A percentile compares a stretch with the other conserved stretches of the same genome.
These are phyloP conservation scores for Metahyphopichia silvanorum DNA, from an alignment of 805 yeast species.

Conservation along the genomic window DNA sequence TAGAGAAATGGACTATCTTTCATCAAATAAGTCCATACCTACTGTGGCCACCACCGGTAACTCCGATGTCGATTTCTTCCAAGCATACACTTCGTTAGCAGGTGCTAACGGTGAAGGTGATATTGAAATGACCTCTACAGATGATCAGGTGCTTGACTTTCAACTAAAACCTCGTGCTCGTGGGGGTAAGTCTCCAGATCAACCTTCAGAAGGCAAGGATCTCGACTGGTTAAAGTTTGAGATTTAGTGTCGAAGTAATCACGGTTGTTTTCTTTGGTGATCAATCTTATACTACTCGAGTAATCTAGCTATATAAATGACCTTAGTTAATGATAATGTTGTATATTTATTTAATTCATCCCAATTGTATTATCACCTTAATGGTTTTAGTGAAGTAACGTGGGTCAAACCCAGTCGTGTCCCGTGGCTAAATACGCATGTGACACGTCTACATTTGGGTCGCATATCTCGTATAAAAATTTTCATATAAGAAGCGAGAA, in stretches of 20 bases:
- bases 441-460: no score
- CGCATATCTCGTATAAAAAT: no score
- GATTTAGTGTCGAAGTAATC: no score
- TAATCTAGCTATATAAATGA: not conserved
- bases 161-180: slow-evolving; percentile 3
- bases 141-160: not conserved
- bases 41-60: not conserved
- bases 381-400: no score
- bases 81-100: slow-evolving; percentile 3
- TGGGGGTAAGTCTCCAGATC: slow-evolving; percentile 1
- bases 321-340: no score
- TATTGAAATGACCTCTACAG: slow-evolving; percentile 2
- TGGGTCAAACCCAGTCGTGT: no score
- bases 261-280: slow-evolving; percentile 1
- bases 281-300: slow-evolving; percentile 1
- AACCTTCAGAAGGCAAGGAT: slow-evolving; percentile 16
- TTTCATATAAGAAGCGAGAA: no score
- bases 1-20: slow-evolving; percentile 7
- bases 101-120: slow-evolving; percentile 4
- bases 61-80: slow-evolving; percentile 7
- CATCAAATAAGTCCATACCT: slow-evolving; percentile 2
- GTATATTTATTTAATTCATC: no score
- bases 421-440: no score
- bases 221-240: slow-evolving; percentile 34
- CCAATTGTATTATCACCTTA: no score